phyloP scores from a whole-genome alignment of 805 yeast genomes.

The Grigorovia humatica region DNA sequence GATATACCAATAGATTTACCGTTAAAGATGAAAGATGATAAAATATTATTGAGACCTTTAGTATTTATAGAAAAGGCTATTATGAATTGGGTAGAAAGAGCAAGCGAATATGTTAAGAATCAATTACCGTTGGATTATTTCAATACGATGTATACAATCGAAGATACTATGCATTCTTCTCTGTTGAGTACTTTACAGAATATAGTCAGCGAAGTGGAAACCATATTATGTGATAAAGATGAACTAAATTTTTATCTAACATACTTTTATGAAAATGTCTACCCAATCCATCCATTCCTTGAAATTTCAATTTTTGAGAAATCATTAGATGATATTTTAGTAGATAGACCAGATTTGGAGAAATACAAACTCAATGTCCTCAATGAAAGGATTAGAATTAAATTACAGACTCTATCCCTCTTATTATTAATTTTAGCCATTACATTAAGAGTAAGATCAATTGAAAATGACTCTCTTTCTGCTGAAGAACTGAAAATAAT shows the following conservation, averaged over 20 bases:
- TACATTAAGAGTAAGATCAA: slow-evolving; percentile 2
- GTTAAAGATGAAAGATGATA: background rate
- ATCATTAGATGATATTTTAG: slow-evolving; percentile 3
- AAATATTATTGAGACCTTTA: slow-evolving; percentile 5
- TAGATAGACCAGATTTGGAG: background rate
- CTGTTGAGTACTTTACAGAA: slow-evolving; percentile 4
- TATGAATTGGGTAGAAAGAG: slow-evolving; percentile 8
- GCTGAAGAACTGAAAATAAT: background rate
- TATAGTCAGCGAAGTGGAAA: slow-evolving; percentile 9
- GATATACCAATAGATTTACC: background rate
- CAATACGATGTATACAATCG: slow-evolving; percentile 8
- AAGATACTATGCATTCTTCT: slow-evolving; percentile 9
- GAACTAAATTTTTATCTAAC: slow-evolving; percentile 6
- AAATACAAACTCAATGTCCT: slow-evolving; percentile 5
- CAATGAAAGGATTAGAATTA: slow-evolving; percentile 7
- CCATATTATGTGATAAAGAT: slow-evolving; percentile 6
- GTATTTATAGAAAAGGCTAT: slow-evolving; percentile 13
- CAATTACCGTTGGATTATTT: slow-evolving; percentile 10
- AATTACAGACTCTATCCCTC: slow-evolving; percentile 8
- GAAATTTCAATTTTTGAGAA: slow-evolving; percentile 10
- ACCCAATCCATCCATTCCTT: slow-evolving; percentile 17
- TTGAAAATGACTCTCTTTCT: background rate
- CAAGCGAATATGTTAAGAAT: slow-evolving; percentile 4
- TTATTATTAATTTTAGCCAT: slow-evolving; percentile 7
- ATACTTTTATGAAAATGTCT: slow-evolving; percentile 13